Conservation (phyloP, 75 land plant genomes). For the Adiantum capillusveneris region DNA sequence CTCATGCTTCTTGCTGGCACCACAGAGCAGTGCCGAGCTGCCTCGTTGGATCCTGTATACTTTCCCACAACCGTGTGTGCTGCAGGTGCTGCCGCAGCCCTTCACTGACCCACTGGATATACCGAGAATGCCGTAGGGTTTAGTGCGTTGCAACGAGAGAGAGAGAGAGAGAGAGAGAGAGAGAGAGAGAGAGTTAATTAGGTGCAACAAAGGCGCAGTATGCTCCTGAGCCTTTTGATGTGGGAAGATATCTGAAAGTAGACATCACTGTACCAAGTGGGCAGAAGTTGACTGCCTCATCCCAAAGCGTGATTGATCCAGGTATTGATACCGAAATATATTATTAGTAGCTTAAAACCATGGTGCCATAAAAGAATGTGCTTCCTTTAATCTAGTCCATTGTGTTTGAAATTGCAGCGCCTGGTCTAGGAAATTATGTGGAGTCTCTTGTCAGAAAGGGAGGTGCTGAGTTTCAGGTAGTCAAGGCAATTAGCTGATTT, state of each 20-base stretch:
- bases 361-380: too few relatives aligned
- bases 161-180: too few relatives aligned
- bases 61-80: too few relatives aligned
- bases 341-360: too few relatives aligned
- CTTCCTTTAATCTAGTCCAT: not conserved
- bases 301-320: constrained; percentile 69
- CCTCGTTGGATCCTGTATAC: too few relatives aligned
- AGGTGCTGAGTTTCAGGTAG: constrained; percentile 77
- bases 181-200: constrained; percentile 8
- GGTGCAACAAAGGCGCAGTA: constrained; percentile 86
- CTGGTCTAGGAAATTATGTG: constrained; percentile 86
- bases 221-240: constrained; percentile 97
- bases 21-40: too few relatives aligned
- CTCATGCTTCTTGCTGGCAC: too few relatives aligned
- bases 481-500: not conserved
- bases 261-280: constrained; percentile 41
- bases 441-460: constrained; percentile 71
- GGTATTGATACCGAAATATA: too few relatives aligned
- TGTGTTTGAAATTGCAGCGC: constrained; percentile 41
- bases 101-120: too few relatives aligned
- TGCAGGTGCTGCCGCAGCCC: too few relatives aligned
- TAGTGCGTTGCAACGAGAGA: too few relatives aligned
- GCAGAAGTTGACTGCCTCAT: constrained; percentile 33
- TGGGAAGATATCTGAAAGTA: constrained; percentile 66
- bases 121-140: too few relatives aligned